Percentiles rank a stretch among this genome's conserved stretches.
Conservation (phyloP, 2,329 filamentous ascomycete species). For the Epichloe glyceriae region DNA sequence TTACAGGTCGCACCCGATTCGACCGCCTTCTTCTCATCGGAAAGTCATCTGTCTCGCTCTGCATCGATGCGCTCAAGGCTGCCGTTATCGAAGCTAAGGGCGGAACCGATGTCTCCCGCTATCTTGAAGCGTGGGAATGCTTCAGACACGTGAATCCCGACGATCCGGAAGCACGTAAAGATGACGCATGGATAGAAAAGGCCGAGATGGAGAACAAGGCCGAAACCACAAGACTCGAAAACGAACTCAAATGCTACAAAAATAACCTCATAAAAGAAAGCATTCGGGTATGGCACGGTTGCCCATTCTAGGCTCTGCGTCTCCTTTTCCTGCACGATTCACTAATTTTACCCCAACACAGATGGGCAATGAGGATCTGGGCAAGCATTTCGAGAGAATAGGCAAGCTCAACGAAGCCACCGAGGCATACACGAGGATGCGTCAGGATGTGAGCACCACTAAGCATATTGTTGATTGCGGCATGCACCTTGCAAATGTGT, state of each 20-base stretch:
- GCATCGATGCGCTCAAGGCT: slow-evolving; percentile 66
- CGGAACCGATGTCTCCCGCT: slow-evolving; percentile 60
- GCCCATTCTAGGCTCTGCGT: not conserved
- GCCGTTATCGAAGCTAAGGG: slow-evolving; percentile 65
- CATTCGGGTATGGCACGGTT: slow-evolving; percentile 51
- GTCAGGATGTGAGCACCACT: slow-evolving; percentile 73
- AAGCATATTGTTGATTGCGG: slow-evolving; percentile 76
- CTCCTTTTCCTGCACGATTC: not conserved
- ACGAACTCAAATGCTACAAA: slow-evolving; percentile 82
- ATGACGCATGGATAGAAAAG: slow-evolving; percentile 62
- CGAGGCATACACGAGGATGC: slow-evolving; percentile 75
- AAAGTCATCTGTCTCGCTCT: slow-evolving; percentile 59
- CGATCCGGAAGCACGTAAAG: slow-evolving; percentile 54
- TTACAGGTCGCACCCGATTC: slow-evolving; percentile 62
- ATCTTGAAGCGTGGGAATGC: slow-evolving; percentile 53
- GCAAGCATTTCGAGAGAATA: slow-evolving; percentile 65
- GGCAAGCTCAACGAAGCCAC: slow-evolving; percentile 61
- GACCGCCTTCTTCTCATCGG: slow-evolving; percentile 76
- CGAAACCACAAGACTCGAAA: slow-evolving; percentile 65
- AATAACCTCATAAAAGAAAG: slow-evolving; percentile 97
- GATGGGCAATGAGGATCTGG: slow-evolving; percentile 93
- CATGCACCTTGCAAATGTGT: slow-evolving; percentile 63
- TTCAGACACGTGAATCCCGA: slow-evolving; percentile 50
- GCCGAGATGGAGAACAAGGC: slow-evolving; percentile 52
- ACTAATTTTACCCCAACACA: slow-evolving; percentile 20